Conservation (phyloP, 768 basidiomycete species). For the Tremella yokohamensis region DNA sequence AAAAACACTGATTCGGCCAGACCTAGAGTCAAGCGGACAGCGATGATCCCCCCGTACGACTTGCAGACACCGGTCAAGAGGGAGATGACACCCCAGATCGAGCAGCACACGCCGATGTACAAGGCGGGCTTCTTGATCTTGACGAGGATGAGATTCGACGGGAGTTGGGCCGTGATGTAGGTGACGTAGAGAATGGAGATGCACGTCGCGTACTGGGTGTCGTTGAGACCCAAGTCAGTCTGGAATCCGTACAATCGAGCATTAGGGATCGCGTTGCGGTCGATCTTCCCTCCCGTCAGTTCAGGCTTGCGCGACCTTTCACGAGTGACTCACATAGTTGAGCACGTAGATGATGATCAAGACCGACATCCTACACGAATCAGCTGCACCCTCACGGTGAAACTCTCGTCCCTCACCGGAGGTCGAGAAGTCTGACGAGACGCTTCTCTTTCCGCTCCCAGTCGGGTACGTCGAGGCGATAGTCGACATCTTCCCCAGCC, state of each 20-base stretch:
- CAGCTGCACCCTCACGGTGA: no score
- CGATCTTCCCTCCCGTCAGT: conserved; percentile 47
- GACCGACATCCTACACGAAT: not conserved
- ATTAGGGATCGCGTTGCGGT: conserved; percentile 58
- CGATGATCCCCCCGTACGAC: not conserved
- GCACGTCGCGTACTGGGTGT: conserved; percentile 61
- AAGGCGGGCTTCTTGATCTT: conserved; percentile 6
- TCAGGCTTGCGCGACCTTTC: no score
- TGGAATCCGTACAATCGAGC: conserved; percentile 64
- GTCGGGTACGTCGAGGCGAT: no score
- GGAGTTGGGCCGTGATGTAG: conserved; percentile 14
- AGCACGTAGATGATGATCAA: conserved; percentile 1
- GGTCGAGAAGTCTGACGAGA: no score
- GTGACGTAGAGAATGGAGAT: conserved; percentile 58
- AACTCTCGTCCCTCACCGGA: no score
- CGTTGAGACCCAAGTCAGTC: conserved; percentile 59
- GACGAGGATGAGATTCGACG: conserved; percentile 34
- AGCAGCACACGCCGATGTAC: not conserved
- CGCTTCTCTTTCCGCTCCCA: no score
- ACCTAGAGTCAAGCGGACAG: conserved; percentile 4
- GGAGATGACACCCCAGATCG: conserved; percentile 1
- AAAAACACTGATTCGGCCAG: not conserved
- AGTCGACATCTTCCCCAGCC: no score
- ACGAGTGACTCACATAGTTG: not conserved
- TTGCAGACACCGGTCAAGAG: not conserved